Percentiles rank a stretch among this genome's conserved stretches.
These are phyloP conservation scores for Tricholomella constricta DNA, from an alignment of 768 basidiomycete genomes.

Conservation along the genomic window DNA sequence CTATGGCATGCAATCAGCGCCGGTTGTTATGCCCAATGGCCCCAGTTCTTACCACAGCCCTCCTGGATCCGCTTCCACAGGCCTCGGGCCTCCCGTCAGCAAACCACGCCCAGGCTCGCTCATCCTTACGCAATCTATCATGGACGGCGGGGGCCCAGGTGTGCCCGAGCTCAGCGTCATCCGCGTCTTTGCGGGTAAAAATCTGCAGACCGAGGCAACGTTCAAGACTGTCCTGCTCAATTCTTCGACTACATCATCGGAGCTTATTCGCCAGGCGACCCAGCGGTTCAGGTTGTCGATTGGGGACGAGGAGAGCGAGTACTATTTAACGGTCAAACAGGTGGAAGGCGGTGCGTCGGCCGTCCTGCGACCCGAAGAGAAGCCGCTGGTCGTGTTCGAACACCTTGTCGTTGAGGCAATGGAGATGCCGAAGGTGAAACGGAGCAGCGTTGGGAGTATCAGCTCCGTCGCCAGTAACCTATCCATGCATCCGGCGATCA, in stretches of 20 bases:
- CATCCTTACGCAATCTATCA: constrained; percentile 60
- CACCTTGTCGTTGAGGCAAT: constrained; percentile 77
- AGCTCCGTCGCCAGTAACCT: constrained; percentile 92
- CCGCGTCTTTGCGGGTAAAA: constrained; percentile 91
- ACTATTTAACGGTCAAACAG: constrained; percentile 92
- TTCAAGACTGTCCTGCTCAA: constrained; percentile 98
- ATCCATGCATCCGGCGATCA: constrained; percentile 94
- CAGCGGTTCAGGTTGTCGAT: constrained; percentile 87
- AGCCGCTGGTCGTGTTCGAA: constrained; percentile 90
- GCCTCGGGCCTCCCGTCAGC: constrained; percentile 50
- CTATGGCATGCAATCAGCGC: constrained; percentile 76
- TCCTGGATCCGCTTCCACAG: constrained; percentile 35
- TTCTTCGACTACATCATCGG: constrained; percentile 76
- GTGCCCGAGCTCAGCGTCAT: constrained; percentile 91
- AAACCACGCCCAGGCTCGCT: constrained; percentile 79
- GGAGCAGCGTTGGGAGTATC: constrained; percentile 92
- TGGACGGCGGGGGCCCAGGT: constrained; percentile 61
- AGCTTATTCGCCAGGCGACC: constrained; percentile 89
- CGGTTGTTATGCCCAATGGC: constrained; percentile 54
- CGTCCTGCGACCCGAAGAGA: constrained; percentile 67
- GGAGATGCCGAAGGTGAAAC: constrained; percentile 85
- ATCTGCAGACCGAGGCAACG: constrained; percentile 90
- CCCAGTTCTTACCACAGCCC: constrained; percentile 36
- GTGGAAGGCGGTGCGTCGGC: constrained; percentile 87
- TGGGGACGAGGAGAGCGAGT: constrained; percentile 61